These are phyloP conservation scores for Clarireedia sp. DNA, from an alignment of 2,329 filamentous ascomycete species.

Conservation along the genomic window DNA sequence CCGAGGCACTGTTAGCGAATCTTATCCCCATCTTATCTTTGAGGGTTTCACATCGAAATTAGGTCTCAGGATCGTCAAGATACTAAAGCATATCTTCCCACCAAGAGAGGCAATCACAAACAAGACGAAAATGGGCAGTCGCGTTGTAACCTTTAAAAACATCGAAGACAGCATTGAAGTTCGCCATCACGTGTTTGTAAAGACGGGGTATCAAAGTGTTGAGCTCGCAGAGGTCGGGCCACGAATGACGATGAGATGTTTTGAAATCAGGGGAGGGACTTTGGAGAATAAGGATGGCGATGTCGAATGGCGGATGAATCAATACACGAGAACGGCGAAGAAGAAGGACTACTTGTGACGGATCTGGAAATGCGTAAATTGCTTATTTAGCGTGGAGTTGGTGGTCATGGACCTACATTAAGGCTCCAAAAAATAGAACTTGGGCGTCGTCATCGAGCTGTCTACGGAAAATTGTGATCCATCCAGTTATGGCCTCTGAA, in stretches of 20 bases:
- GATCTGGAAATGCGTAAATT: slow-evolving; percentile 13
- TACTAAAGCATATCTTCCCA: slow-evolving; percentile 90
- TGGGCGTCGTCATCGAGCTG: slow-evolving; percentile 8
- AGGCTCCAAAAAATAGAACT: slow-evolving; percentile 4
- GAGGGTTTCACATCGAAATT: slow-evolving; percentile 82
- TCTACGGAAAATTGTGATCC: slow-evolving; percentile 5
- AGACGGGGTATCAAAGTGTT: slow-evolving; percentile 82
- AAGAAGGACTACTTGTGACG: slow-evolving; percentile 90
- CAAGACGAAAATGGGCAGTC: slow-evolving; percentile 70
- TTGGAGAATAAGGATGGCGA: slow-evolving; percentile 93
- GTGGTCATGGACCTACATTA: slow-evolving; percentile 18
- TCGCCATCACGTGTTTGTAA: slow-evolving; percentile 87
- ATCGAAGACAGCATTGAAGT: slow-evolving; percentile 92
- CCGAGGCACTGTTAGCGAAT: slow-evolving; percentile 82
- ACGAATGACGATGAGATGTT: slow-evolving; percentile 93
- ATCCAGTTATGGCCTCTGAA: slow-evolving; percentile 3
- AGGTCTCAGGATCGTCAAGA: slow-evolving; percentile 76
- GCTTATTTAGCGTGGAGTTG: slow-evolving; percentile 29
- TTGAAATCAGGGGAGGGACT: slow-evolving; percentile 86
- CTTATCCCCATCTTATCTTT: slow-evolving; percentile 91
- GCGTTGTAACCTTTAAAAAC: slow-evolving; percentile 91
- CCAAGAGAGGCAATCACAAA: slow-evolving; percentile 69
- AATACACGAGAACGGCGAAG: slow-evolving; percentile 85
- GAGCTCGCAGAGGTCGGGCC: slow-evolving; percentile 86
- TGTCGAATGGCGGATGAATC: slow-evolving; percentile 91